A percentile compares a stretch with the other conserved stretches of the same genome.
These are phyloP conservation scores for Ophiostoma quercus DNA, from an alignment of 2,329 filamentous ascomycete genomes.

Conservation along the genomic window DNA sequence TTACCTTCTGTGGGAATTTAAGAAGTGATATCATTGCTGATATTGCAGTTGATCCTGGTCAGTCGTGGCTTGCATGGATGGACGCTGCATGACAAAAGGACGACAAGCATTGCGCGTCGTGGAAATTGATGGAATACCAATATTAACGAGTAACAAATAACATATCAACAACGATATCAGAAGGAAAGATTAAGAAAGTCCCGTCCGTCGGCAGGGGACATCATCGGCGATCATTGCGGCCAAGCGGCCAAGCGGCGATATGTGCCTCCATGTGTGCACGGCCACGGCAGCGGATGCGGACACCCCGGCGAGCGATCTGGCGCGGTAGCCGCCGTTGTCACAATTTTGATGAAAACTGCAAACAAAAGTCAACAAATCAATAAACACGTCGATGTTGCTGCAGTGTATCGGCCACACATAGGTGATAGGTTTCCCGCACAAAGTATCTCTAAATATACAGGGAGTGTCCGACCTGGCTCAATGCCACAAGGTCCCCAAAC, in stretches of 20 bases:
- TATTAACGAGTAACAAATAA: neutral
- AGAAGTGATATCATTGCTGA: neutral
- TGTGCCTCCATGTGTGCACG: neutral
- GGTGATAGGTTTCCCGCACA: neutral
- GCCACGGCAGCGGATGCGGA: neutral
- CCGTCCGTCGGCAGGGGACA: constrained; percentile 7
- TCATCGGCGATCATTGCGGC: neutral
- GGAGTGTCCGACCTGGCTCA: neutral
- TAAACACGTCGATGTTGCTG: neutral
- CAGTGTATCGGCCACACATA: neutral
- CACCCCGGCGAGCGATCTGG: neutral
- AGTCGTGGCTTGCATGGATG: neutral
- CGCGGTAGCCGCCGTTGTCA: neutral
- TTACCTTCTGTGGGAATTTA: neutral
- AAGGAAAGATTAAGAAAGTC: neutral
- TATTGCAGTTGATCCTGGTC: neutral
- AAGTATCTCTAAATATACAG: too few species aligned
- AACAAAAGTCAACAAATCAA: neutral
- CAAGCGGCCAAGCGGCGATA: neutral
- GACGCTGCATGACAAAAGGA: constrained; percentile 5
- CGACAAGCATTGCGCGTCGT: neutral
- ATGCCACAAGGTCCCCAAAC: neutral
- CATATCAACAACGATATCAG: neutral
- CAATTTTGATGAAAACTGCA: neutral
- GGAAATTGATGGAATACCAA: neutral